phyloP scores from a whole-genome alignment of 345 rosid species.

The Noccaea bulbosa region DNA sequence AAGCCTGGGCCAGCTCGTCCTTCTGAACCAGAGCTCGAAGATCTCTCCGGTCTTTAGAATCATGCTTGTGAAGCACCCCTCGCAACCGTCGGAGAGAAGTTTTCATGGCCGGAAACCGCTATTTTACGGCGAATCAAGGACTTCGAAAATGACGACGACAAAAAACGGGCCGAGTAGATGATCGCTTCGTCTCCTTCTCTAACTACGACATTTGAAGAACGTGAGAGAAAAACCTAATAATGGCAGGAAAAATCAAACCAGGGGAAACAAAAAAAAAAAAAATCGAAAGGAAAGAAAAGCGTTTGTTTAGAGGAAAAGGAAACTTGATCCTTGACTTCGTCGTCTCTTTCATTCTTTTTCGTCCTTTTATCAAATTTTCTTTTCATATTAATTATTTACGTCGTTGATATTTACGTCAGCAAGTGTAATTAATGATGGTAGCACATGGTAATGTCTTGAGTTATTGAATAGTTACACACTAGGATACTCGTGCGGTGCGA shows the following conservation, averaged over 20 bases:
- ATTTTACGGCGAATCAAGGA: constrained; percentile 28
- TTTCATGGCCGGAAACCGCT: constrained; percentile 53
- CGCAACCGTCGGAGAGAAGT: constrained; percentile 72
- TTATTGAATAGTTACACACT: background rate
- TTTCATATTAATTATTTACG: background rate
- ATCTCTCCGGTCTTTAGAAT: constrained; percentile 55
- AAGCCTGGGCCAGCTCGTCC: constrained; percentile 78
- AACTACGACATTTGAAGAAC: constrained; percentile 32
- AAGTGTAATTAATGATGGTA: constrained; percentile 27
- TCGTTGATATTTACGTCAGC: constrained; percentile 33
- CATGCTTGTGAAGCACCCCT: constrained; percentile 64
- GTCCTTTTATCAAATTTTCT: background rate
- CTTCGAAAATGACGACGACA: constrained; percentile 6
- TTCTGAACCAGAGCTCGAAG: constrained; percentile 51
- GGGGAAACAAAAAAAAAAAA: background rate
- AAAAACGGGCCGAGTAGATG: constrained; percentile 22
- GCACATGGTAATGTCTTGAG: background rate
- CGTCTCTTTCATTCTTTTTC: constrained; percentile 34
- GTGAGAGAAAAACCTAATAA: constrained; percentile 16
- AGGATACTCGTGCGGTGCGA: too few relatives aligned
- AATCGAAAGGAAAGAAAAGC: background rate
- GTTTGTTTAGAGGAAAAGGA: constrained; percentile 35
- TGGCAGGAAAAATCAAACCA: constrained; percentile 18
- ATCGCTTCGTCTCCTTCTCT: constrained; percentile 26
- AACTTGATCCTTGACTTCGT: constrained; percentile 48